phyloP scores from a whole-genome alignment of 1,139 yeast species.

The Geotrichum phurueaensis region DNA sequence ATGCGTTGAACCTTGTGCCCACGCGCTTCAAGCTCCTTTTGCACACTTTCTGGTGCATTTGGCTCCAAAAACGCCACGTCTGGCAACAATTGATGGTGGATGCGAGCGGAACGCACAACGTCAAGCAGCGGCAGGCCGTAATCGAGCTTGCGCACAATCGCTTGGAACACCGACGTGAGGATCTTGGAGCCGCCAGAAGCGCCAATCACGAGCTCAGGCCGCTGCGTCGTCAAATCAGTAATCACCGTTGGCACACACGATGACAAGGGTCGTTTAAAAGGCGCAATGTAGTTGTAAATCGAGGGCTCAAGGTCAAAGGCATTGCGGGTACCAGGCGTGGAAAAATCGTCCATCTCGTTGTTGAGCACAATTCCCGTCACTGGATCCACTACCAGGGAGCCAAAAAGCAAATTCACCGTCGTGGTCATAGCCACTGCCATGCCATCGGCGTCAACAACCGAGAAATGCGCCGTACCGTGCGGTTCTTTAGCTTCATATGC shows the following conservation, averaged over 20 bases:
- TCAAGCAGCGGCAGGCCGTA: constrained; percentile 55
- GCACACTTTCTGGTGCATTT: constrained; percentile 36
- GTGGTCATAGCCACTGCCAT: constrained; percentile 86
- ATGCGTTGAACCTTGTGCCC: constrained; percentile 40
- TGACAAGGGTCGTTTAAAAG: constrained; percentile 76
- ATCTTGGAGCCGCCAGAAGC: constrained; percentile 95
- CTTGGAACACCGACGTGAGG: constrained; percentile 77
- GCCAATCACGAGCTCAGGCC: constrained; percentile 67
- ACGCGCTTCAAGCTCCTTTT: constrained; percentile 32
- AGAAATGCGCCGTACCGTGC: constrained; percentile 84
- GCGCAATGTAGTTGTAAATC: constrained; percentile 65
- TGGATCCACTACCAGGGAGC: constrained; percentile 75
- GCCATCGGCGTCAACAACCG: constrained; percentile 59
- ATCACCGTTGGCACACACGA: constrained; percentile 76
- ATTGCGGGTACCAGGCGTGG: constrained; percentile 61
- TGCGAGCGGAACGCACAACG: constrained; percentile 67
- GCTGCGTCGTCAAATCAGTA: constrained; percentile 41
- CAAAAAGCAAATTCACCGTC: constrained; percentile 81
- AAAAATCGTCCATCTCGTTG: constrained; percentile 93
- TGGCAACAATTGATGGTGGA: constrained; percentile 88
- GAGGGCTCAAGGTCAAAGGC: constrained; percentile 81
- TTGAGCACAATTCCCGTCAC: constrained; percentile 77
- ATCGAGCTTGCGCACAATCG: constrained; percentile 60
- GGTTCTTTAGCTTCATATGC: constrained; percentile 68
- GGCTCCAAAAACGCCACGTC: constrained; percentile 59